These are phyloP conservation scores for Didymella pinodella DNA, from an alignment of 2,329 filamentous ascomycete species.

Conservation along the genomic window DNA sequence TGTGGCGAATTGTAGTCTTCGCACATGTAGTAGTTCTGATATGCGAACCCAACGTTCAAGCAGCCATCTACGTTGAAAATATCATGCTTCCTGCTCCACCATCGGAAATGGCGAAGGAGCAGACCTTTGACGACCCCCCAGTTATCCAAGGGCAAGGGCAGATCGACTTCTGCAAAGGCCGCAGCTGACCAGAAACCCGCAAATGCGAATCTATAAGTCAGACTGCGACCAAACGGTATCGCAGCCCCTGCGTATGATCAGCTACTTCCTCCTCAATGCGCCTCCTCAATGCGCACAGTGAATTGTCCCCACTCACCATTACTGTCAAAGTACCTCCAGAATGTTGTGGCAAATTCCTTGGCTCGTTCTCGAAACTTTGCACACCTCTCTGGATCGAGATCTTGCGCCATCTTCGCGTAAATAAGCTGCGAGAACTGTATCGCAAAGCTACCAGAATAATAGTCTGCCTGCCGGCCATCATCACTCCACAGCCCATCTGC, in stretches of 20 bases:
- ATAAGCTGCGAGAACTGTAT: conserved; percentile 62
- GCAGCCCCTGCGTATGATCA: conserved; percentile 52
- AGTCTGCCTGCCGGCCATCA: conserved; percentile 56
- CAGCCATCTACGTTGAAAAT: conserved; percentile 61
- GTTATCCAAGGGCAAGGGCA: conserved; percentile 51
- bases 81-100: conserved; percentile 56
- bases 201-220: conserved; percentile 62
- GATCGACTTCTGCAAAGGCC: conserved; percentile 53
- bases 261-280: not conserved
- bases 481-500: conserved; percentile 57
- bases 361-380: conserved; percentile 52
- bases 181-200: conserved; percentile 59
- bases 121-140: conserved; percentile 59
- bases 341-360: conserved; percentile 51
- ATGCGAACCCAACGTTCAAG: conserved; percentile 58
- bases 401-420: conserved; percentile 55
- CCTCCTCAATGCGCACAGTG: not conserved
- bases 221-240: conserved; percentile 61
- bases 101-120: conserved; percentile 59
- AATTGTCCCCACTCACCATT: conserved; percentile 46
- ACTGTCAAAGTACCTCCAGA: conserved; percentile 60
- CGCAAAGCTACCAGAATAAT: conserved; percentile 64
- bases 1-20: conserved; percentile 67
- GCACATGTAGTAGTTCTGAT: conserved; percentile 62
- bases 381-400: conserved; percentile 53